Percentiles rank a stretch among this genome's conserved stretches.
Conservation (phyloP, 805 yeast species). For the Yamadazyma kitorensis region DNA sequence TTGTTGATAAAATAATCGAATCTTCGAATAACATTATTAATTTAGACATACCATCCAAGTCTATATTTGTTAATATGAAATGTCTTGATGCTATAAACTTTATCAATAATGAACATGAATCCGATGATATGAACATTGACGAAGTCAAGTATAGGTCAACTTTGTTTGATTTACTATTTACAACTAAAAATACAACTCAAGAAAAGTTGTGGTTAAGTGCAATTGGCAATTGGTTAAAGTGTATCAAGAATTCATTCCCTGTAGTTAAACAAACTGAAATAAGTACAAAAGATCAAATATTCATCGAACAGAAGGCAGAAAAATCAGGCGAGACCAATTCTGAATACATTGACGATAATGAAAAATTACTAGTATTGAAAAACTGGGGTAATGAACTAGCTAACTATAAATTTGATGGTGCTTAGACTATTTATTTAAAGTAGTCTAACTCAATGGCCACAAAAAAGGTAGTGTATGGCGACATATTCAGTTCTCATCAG, state of each 20-base stretch:
- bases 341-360: constrained; percentile 1
- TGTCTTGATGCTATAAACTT: constrained; percentile 17
- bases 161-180: constrained; percentile 4
- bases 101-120: constrained; percentile 1
- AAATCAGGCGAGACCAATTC: constrained; percentile 6
- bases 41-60: constrained; percentile 11
- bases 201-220: background rate
- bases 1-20: constrained; percentile 16
- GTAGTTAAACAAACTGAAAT: constrained; percentile 17
- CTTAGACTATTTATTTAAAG: no score
- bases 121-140: constrained; percentile 8
- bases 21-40: constrained; percentile 2
- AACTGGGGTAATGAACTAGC: constrained; percentile 4
- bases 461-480: no score
- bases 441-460: background rate
- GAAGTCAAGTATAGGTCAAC: background rate
- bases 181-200: background rate
- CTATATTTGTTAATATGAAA: constrained; percentile 23
- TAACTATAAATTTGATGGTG: constrained; percentile 1
- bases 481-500: no score
- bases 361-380: constrained; percentile 1
- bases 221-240: constrained; percentile 12
- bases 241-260: constrained; percentile 27
- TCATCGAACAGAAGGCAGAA: constrained; percentile 30
- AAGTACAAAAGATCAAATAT: constrained; percentile 35